Base-by-base conservation (phyloP, 805 yeast genomes). In the Starmerella floris region DNA sequence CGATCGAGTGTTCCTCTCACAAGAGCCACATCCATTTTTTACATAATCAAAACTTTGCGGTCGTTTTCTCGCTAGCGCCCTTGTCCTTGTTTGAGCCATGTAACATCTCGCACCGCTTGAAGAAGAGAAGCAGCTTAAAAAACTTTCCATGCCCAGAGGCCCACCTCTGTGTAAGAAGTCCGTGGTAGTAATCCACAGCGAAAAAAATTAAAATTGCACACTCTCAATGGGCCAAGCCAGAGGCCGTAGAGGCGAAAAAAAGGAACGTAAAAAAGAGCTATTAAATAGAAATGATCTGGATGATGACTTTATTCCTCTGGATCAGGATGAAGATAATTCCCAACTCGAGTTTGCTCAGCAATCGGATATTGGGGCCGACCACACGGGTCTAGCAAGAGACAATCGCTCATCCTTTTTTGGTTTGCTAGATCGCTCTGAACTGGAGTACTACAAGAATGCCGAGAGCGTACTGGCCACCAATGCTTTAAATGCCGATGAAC, bases 361-460 rank as follows among this genome's bases (percentile, higher is more conserved):
- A 15, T 11, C 17, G 6, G 19, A 32, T 9, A 2, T 19, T 13
- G 25, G 23, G 30, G 26, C 22, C 9, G 13, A 25, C 30, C n/a
- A n/a, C n/a, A n/a, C n/a, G n/a, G 30, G 35, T 8, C 51, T 20
- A 2, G 37, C 16, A 11, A 35, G 50, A 4, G 49, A 45, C 20
- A 50, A 51, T 8, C 54, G 56, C 8, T 47, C 55, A 33, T 68
- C 80, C 17, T 88, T 87, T 57, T 91, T 78, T 60, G 98, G 98
- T 20, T 68, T 88, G 30, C 78, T 88, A 10, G 94, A 84, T 58
- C 62, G 85, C 3, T 70, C 74, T 23, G 97, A 88, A 60, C 63
- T 83, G 33, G 95, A 85, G 49, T 88, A 91, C 61, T 91, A 88
- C 68, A 84, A 83, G 55, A 84, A 79, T 55, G 94, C 96, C 0